These are phyloP conservation scores for Trametes maxima DNA, from an alignment of 768 basidiomycete genomes.

Conservation along the genomic window DNA sequence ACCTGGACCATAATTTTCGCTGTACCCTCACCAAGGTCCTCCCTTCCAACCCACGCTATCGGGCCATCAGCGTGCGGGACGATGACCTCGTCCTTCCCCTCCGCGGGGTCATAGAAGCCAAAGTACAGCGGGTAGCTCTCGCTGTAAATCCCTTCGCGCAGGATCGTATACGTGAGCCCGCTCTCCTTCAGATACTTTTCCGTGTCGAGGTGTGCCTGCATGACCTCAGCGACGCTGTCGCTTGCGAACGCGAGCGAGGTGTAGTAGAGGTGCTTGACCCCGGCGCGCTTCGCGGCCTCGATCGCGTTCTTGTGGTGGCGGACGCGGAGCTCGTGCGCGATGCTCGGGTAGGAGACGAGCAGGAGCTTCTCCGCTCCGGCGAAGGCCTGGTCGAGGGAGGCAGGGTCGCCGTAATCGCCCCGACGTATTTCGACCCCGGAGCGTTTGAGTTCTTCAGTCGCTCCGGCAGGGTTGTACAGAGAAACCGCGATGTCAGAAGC, in stretches of 20 bases:
- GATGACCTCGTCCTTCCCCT: conserved; percentile 30
- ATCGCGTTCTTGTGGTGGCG: conserved; percentile 37
- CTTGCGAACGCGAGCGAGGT: conserved; percentile 38
- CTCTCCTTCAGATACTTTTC: conserved; percentile 36
- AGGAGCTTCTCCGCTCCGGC: conserved; percentile 37
- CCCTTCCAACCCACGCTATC: conserved; percentile 38
- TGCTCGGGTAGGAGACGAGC: conserved; percentile 38
- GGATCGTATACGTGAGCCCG: conserved; percentile 37
- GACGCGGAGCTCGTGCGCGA: conserved; percentile 35
- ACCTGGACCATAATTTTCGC: conserved; percentile 36
- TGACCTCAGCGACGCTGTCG: conserved; percentile 34
- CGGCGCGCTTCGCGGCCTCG: conserved; percentile 37
- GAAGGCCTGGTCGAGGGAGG: conserved; percentile 37
- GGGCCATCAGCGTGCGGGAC: conserved; percentile 37
- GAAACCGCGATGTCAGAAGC: conserved; percentile 36
- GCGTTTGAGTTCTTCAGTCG: conserved; percentile 19
- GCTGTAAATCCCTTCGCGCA: conserved; percentile 41
- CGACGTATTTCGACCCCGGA: conserved; percentile 34
- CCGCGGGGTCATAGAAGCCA: conserved; percentile 29
- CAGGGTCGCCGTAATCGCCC: conserved; percentile 36
- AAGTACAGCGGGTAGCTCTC: conserved; percentile 37
- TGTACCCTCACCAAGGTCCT: conserved; percentile 41
- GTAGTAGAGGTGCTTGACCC: conserved; percentile 39
- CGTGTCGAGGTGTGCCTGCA: conserved; percentile 38
- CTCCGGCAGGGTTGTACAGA: conserved; percentile 36